Evolutionary conservation across 495 filamentous ascomycete species (phyloP), one percentile per base, ranked within the genome.

Genomic region (Immersiella caudata): DNA sequence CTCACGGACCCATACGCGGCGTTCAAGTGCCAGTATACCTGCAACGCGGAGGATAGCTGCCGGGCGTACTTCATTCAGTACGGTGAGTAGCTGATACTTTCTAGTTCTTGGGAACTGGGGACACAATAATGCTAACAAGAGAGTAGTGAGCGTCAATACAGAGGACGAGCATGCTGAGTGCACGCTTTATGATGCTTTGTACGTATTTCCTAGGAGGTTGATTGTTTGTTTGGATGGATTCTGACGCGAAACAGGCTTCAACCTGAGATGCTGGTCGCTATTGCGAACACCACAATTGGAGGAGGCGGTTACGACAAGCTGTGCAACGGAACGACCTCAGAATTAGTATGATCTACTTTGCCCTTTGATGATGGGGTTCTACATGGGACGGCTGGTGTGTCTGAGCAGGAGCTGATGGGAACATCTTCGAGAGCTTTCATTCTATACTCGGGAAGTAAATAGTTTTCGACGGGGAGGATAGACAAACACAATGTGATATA

Each of bases 11-110:
- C 68, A 0, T 76, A 73, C 26, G 76, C 68, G 21, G 70, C 74
- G 1, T 78, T 72, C 64, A 76, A 76, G 67, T 79, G 78, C 64
- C 76, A 78, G 74, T 79, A 70, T 25, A 69, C 62, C 7, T 79
- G 78, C 70, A 79, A 79, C 46, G 71, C 71, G 4, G 68, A 58
- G 1, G 59, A 26, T 9, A 54, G 59, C 1, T 79, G 78, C 54
- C 67, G 62, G n/a, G 70, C 72, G 20, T 79, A 71, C 61, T 75
- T 78, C 67, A 68, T 71, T 12, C 74, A 63, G 66, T 75, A 73
- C 51, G 67, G 76, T 79, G 62, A 55, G 77, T 70, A 2, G 12
- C 26, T n/a, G 59, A n/a, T 20, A 6, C 22, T 6, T 18, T 54
- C 18, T 22, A 46, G 1, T 4, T 7, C 1, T 4, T 7, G 33